Base-by-base conservation (phyloP, 257 asterid species). In the Linderniella brevidens region DNA sequence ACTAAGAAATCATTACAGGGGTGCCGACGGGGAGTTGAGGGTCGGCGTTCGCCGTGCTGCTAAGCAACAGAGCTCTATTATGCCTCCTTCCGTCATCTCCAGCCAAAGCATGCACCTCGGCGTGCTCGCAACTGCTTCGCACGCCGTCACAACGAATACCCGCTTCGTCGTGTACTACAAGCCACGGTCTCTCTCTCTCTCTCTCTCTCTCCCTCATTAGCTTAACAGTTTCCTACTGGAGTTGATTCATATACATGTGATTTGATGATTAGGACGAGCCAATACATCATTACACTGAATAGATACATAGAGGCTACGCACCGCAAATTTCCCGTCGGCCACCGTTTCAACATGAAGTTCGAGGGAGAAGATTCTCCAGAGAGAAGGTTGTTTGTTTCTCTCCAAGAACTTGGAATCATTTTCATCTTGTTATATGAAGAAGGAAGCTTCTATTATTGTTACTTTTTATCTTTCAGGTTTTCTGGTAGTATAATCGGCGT, bases 31-130 rank as follows among this genome's bases (percentile, higher is more conserved):
- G 39, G 86, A 84, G 49, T 58, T 84, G 32, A 77, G 78, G 0
- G 93, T 84, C 46, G 95, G 95, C 35, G 78, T 84, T 42, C 80
- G 90, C 14, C 93, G 78, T 48, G 69, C 70, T 43, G 68, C 79
- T 55, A 71, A 81, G 37, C 86, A 77, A 37, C 93, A 67, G 57
- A 73, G 73, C 61, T 49, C 90, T 8, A n/a, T n/a, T n/a, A 62
- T 80, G 63, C 88, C 78, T 9, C 70, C 85, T 41, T 80, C 92
- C 9, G 90, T 84, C 48, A 75, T 84, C 39, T 83, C 95, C 56
- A 77, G 95, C 69, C 90, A 80, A 64, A 75, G 90, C 71, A 84
- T 84, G 95, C 95, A 80, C 65, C 79, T 79, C 50, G 95, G 95
- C 9, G 93, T 84, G 52, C 90, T 84, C 49, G 93, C 93, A 2